Percentiles rank a stretch among this genome's conserved stretches.
phyloP scores from a whole-genome alignment of 176 grass and related monocot genomes.

The Lolium multiflorum region DNA sequence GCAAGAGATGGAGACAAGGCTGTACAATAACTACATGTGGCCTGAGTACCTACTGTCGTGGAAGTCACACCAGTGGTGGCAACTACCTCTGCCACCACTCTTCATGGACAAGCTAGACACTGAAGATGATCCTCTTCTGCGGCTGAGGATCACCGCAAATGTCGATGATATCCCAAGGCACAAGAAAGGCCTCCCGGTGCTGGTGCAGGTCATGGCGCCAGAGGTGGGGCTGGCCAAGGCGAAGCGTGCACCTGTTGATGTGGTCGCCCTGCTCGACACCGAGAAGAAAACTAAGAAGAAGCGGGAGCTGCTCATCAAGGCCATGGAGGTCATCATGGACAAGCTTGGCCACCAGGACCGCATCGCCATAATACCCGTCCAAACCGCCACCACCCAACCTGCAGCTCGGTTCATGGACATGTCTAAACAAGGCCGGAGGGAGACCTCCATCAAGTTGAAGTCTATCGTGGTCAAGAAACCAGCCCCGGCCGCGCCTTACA shows the following conservation, averaged over 20 bases:
- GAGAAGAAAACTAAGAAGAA: background rate
- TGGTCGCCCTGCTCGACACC: background rate
- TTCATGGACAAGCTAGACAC: constrained; percentile 3
- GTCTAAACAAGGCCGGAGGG: background rate
- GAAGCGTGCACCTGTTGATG: background rate
- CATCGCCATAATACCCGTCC: background rate
- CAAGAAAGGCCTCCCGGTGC: background rate
- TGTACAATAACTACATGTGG: background rate
- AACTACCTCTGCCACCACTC: background rate
- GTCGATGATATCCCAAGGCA: no score
- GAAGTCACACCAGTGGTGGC: background rate
- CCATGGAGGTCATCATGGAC: background rate
- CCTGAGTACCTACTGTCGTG: background rate
- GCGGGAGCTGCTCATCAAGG: background rate
- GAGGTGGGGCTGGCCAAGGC: background rate
- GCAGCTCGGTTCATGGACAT: background rate
- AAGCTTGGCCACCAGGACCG: constrained; percentile 9
- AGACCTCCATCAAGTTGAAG: background rate
- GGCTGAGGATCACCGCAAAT: background rate
- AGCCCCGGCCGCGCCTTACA: background rate
- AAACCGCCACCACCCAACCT: background rate
- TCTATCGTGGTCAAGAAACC: background rate
- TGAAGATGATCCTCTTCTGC: background rate
- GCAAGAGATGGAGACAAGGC: background rate
- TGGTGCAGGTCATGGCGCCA: background rate